A percentile compares a stretch with the other conserved stretches of the same genome.
Evolutionary conservation across 805 yeast genomes (phyloP).

Genomic region (Yarrowia alimentaria): DNA sequence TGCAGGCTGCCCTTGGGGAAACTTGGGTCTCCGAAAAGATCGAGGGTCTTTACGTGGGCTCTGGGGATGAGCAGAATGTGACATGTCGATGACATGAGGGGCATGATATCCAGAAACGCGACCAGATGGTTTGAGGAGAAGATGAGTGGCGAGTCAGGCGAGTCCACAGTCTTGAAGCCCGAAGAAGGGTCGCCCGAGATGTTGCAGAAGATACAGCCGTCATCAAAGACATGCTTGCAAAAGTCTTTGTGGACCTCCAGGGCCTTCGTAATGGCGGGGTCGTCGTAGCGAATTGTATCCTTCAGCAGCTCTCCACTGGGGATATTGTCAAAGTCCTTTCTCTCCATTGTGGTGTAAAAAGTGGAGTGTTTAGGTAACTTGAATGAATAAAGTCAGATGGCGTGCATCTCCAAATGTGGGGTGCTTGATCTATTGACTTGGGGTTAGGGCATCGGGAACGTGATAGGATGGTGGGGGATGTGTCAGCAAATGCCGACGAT

Average conservation of each 20-base stretch:
- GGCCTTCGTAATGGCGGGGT: constrained; percentile 20
- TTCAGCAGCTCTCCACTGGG: constrained; percentile 10
- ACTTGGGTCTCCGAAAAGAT: constrained; percentile 34
- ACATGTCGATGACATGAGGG: constrained; percentile 40
- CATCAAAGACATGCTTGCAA: constrained; percentile 24
- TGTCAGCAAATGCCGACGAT: too few relatives aligned
- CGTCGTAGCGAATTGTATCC: constrained; percentile 21
- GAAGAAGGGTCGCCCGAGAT: constrained; percentile 34
- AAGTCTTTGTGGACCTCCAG: constrained; percentile 20
- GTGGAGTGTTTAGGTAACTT: too few relatives aligned
- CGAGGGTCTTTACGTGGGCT: constrained; percentile 36
- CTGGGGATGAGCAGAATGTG: constrained; percentile 42
- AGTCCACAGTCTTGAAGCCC: constrained; percentile 28
- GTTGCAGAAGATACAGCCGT: constrained; percentile 37
- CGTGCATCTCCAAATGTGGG: too few relatives aligned
- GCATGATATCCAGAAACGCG: constrained; percentile 42
- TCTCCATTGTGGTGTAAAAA: too few relatives aligned
- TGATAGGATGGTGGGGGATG: too few relatives aligned
- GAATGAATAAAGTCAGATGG: too few relatives aligned
- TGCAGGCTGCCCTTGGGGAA: constrained; percentile 19
- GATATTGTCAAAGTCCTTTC: too few relatives aligned
- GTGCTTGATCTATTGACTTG: too few relatives aligned
- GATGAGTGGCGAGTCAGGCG: constrained; percentile 34
- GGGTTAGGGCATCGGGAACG: too few relatives aligned
- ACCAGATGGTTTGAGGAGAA: constrained; percentile 37